Evolutionary conservation across 2,329 filamentous ascomycete genomes (phyloP).

Genomic region (Hyphodiscus sp.): DNA sequence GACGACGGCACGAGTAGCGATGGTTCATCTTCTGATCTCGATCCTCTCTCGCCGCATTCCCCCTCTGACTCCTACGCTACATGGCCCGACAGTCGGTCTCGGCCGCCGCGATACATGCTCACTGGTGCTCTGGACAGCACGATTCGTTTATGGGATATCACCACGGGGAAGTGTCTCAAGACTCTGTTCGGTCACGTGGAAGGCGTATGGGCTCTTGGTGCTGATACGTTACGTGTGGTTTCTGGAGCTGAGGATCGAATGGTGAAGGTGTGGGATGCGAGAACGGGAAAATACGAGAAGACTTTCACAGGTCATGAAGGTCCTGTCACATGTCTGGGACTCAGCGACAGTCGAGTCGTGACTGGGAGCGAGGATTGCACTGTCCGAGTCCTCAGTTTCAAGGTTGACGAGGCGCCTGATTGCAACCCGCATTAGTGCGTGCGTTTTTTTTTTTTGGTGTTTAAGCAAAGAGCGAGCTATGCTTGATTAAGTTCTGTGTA

Average conservation of each 20-base stretch:
- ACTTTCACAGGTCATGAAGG: constrained; percentile 88
- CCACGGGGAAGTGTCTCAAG: constrained; percentile 72
- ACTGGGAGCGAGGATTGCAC: constrained; percentile 93
- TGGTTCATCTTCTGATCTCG: constrained; percentile 1
- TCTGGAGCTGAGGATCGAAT: constrained; percentile 88
- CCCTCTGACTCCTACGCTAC: constrained; percentile 30
- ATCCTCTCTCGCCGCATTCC: constrained; percentile 1
- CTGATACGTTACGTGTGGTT: constrained; percentile 81
- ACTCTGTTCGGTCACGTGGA: constrained; percentile 97
- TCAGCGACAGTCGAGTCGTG: constrained; percentile 84
- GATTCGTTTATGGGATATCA: constrained; percentile 87
- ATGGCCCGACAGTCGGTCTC: constrained; percentile 60
- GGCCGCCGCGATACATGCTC: constrained; percentile 85
- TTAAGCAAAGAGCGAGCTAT: background rate
- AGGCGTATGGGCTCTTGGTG: constrained; percentile 88
- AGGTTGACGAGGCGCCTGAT: constrained; percentile 16
- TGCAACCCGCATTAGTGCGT: background rate
- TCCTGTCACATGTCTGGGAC: constrained; percentile 85
- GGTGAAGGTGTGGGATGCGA: constrained; percentile 93
- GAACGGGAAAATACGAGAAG: constrained; percentile 83
- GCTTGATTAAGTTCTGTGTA: background rate
- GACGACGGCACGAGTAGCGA: constrained; percentile 44
- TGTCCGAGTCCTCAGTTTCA: constrained; percentile 75
- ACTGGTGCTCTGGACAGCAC: constrained; percentile 88
- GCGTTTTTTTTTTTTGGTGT: background rate